Evolutionary conservation across 371 early-diverging fungal genomes (phyloP), one percentile per base, ranked within the genome.

Genomic region (Actinomucor elegans): DNA sequence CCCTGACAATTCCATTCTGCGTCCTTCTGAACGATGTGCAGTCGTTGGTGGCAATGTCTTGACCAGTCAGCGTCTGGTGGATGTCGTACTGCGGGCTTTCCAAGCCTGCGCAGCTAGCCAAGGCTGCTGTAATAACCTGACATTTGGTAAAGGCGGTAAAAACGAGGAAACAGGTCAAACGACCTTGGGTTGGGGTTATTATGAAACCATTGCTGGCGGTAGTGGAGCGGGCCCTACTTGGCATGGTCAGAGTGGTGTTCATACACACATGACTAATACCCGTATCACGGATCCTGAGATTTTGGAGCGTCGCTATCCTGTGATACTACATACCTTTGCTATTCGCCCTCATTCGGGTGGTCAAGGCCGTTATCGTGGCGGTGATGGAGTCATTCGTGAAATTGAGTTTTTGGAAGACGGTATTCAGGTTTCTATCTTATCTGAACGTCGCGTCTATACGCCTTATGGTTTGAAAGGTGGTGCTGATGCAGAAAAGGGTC

Each of bases 11-110:
- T 88, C 90, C 4, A 68, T 96, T 17, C 70, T 98, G 18, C 72
- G 79, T 18, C 97, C 97, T 0, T 85, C 88, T 0, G 89, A 90
- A 37, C 78, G 67, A 1, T 90, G 93, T 10, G 98, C 97, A 0
- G 97, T 97, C 0, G 98, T 98, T 2, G 98, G 97, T 27, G 98
- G 98, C 48, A 98, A 98, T 59, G 98, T 98, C 1, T 59, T 96
- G 59, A 97, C 97, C 0, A 90, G 91, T 31, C 98, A 98, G 73
- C 78, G 98, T 14, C 63, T 97, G 10, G 93, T 93, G 14, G 98
- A 98, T 63, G 94, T 94, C 10, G 85, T 97, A 6, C 64, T 98
- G 21, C 85, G 87, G 44, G 93, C 96, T 0, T 97, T 98, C 69
- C 75, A 81, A 9, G 95, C 92, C 0, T 91, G 92, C 52, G 96